Evolutionary conservation across 2,329 filamentous ascomycete species (phyloP), one percentile per base, ranked within the genome.

Genomic region (Lachnellula arida): DNA sequence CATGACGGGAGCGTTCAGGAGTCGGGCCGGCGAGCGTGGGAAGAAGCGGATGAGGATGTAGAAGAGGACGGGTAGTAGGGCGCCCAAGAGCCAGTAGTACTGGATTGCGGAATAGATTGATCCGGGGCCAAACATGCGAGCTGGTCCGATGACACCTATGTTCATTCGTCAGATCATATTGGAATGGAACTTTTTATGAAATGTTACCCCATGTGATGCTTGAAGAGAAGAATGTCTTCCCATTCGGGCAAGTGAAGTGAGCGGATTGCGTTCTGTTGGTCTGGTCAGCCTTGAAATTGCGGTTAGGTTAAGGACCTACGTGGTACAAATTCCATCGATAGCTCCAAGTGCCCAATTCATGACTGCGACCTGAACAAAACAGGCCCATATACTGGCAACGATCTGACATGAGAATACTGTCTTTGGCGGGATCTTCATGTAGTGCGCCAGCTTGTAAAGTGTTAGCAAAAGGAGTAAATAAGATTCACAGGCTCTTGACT

Each of bases 21-120:
- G 88, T 54, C 84, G 80, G 71, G 82, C 80, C 15, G 81, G 72
- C 3, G 78, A 82, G 65, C 78, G 81, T 25, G 85, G 85, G 68
- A 79, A 88, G 50, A 76, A 72, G 43, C 85, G 80, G 5, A 84
- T 46, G 8, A 72, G 42, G 17, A 75, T 39, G 63, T 76, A 90
- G 58, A 87, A 83, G 11, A 81, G 58, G 19, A 89, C 67, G 4
- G 87, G 87, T 0, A 85, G 73, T 4, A 82, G 51, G 44, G 80
- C 82, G n/a, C 87, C 87, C 19, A 87, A 78, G 32, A 90, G 78
- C 82, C 84, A 90, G 73, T 88, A 90, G 76, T 79, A 89, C 68
- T 87, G 81, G 34, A 91, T 75, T 0, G 76, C 75, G 0, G 78
- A 75, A 69, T 89, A 90, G 5, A 87, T 74, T 28, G 83, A 79